These are phyloP conservation scores for Silene conica DNA, from an alignment of 148 eudicot genomes.

Conservation along the genomic window DNA sequence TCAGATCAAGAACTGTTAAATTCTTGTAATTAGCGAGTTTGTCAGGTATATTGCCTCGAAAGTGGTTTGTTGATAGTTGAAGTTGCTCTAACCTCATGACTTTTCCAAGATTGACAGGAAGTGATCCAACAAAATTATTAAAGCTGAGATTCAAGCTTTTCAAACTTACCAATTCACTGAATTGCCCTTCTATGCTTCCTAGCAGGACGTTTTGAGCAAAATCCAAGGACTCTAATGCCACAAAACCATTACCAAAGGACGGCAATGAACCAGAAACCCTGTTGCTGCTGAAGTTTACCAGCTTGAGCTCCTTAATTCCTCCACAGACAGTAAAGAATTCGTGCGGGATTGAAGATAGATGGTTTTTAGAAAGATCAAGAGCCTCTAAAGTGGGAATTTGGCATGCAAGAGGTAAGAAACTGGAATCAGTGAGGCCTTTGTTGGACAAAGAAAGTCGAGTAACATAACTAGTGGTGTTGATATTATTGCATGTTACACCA, in stretches of 20 bases:
- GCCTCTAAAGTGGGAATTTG: conserved; percentile 42
- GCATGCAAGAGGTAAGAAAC: conserved; percentile 41
- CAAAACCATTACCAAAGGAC: conserved; percentile 42
- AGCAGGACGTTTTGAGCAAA: conserved; percentile 38
- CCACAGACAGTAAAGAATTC: conserved; percentile 48
- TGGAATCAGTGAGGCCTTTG: conserved; percentile 31
- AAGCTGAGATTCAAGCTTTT: conserved; percentile 49
- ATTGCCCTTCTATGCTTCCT: conserved; percentile 36
- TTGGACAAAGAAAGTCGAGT: conserved; percentile 35
- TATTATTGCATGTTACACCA: conserved; percentile 47
- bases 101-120: conserved; percentile 52
- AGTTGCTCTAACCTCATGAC: conserved; percentile 44
- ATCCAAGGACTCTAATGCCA: conserved; percentile 48
- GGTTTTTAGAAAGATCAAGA: conserved; percentile 59
- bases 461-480: conserved; percentile 25
- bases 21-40: conserved; percentile 41
- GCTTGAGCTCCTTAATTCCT: conserved; percentile 34
- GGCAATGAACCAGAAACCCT: conserved; percentile 40
- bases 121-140: conserved; percentile 43
- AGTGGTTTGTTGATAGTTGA: conserved; percentile 36
- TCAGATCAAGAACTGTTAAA: conserved; percentile 51
- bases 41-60: conserved; percentile 41
- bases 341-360: conserved; percentile 41
- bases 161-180: conserved; percentile 41
- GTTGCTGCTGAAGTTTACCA: conserved; percentile 59